Evolutionary conservation across 139 green algal genomes (phyloP), one percentile per base, ranked within the genome.

Genomic region (Desmodesmus armatus): DNA sequence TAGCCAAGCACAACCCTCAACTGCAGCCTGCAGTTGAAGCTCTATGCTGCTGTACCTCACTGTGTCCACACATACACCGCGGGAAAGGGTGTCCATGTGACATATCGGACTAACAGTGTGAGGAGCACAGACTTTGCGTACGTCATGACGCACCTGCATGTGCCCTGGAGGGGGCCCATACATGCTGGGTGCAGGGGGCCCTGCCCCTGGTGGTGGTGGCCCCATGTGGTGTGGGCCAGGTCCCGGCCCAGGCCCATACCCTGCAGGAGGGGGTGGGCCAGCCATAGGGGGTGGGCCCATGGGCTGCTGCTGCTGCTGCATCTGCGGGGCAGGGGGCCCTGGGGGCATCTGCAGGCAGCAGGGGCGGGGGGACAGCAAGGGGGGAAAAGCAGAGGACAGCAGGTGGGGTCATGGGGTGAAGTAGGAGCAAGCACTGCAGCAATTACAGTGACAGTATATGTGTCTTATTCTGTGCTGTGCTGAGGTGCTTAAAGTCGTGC

Each of bases 151-250:
- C 33, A 77, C 31, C 11, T 17, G 51, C n/a, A 19, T 77, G n/a
- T n/a, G n/a, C n/a, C 72, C 43, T 27, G 81, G 51, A n/a, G 69
- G 81, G 11, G 66, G 76, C 17, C 67, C 81, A 53, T 80, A 86
- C 76, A 82, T 82, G 27, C n/a, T n/a, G 11, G 60, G 44, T 49
- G 44, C 27, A 41, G 37, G 31, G n/a, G n/a, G n/a, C n/a, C n/a
- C n/a, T 74, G 75, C 75, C 49, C 37, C 40, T 4, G 58, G 60
- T 41, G 78, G 21, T 31, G 55, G 33, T 3, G 77, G 55, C 2
- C 44, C 47, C 55, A 62, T 83, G 5, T 72, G 77, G 27, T 31
- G 43, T 2, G 17, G 77, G 3, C 47, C 53, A 55, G 75, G 31
- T 3, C 33, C 65, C 6, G 33, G 35, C 21, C 29, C n/a, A n/a